These are phyloP conservation scores for Ceratocystis colombiana DNA, from an alignment of 2,329 filamentous ascomycete species.

Conservation along the genomic window DNA sequence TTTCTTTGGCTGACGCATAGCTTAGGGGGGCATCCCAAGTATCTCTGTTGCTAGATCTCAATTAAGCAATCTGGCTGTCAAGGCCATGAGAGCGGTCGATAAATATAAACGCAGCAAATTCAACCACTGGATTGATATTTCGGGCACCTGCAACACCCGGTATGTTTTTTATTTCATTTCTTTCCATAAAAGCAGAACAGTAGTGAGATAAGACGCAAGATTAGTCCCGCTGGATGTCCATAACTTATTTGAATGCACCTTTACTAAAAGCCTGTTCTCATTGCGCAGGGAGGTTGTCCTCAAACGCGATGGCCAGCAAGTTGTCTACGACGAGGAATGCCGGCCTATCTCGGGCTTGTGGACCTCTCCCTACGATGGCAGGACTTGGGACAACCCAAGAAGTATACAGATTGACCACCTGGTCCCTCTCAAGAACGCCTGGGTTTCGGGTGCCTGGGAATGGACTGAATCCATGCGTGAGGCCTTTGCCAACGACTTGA, in stretches of 20 bases:
- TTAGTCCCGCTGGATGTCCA: background rate
- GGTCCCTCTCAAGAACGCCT: slow-evolving; percentile 70
- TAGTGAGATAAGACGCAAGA: background rate
- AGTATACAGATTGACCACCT: slow-evolving; percentile 78
- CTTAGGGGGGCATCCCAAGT: slow-evolving; percentile 52
- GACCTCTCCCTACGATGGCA: slow-evolving; percentile 64
- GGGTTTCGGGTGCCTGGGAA: slow-evolving; percentile 61
- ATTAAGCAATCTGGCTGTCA: slow-evolving; percentile 50
- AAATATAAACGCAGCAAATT: slow-evolving; percentile 59
- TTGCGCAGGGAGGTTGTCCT: slow-evolving; percentile 52
- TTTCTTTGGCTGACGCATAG: background rate
- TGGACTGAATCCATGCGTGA: slow-evolving; percentile 62
- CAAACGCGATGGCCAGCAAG: slow-evolving; percentile 58
- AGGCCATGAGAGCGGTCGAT: slow-evolving; percentile 42
- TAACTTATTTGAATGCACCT: background rate
- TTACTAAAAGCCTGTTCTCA: background rate
- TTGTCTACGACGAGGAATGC: slow-evolving; percentile 51
- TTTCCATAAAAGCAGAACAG: too few relatives aligned
- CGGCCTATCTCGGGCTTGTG: slow-evolving; percentile 56
- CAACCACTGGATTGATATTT: slow-evolving; percentile 58
- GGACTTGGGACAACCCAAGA: slow-evolving; percentile 53
- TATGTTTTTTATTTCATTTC: slow-evolving; percentile 28
- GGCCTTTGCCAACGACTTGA: slow-evolving; percentile 67
- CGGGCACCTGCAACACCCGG: slow-evolving; percentile 59
- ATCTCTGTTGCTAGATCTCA: slow-evolving; percentile 46